Conservation (phyloP, 495 filamentous ascomycete genomes). For the Entonaema liquescens region DNA sequence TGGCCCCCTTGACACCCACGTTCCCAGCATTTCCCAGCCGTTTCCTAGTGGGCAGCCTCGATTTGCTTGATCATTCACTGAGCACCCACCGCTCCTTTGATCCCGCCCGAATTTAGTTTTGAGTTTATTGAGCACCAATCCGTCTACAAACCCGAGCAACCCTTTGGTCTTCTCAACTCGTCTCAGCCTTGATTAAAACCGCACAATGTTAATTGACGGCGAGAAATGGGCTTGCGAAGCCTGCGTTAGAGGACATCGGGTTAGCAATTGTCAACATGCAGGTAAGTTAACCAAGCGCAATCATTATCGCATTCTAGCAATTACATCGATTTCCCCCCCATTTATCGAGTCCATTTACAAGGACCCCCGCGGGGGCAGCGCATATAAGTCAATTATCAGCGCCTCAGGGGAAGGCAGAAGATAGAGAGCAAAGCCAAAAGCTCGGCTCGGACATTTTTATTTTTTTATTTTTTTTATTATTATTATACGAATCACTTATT, state of each 20-base stretch:
- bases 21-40: slow-evolving; percentile 17
- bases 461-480: neutral
- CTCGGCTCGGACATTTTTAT: neutral
- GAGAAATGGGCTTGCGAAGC: slow-evolving; percentile 94
- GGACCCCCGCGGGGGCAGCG: slow-evolving; percentile 46
- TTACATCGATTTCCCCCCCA: slow-evolving; percentile 4
- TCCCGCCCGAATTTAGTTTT: slow-evolving; percentile 19
- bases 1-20: slow-evolving; percentile 31
- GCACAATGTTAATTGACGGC: slow-evolving; percentile 81
- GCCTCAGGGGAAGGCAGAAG: neutral
- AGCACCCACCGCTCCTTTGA: slow-evolving; percentile 37
- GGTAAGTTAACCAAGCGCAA: slow-evolving; percentile 67
- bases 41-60: slow-evolving; percentile 35
- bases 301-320: slow-evolving; percentile 34
- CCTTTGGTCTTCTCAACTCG: slow-evolving; percentile 6
- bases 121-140: slow-evolving; percentile 22
- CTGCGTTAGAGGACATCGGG: slow-evolving; percentile 91
- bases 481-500: neutral
- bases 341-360: neutral
- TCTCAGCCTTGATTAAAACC: slow-evolving; percentile 10
- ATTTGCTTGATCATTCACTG: slow-evolving; percentile 53
- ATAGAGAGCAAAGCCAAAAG: neutral
- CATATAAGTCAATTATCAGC: slow-evolving; percentile 25
- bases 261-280: slow-evolving; percentile 92
- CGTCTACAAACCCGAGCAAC: slow-evolving; percentile 16